These are phyloP conservation scores for Chytriomyces sp. DNA, from an alignment of 192 early-diverging fungal genomes.

Conservation along the genomic window DNA sequence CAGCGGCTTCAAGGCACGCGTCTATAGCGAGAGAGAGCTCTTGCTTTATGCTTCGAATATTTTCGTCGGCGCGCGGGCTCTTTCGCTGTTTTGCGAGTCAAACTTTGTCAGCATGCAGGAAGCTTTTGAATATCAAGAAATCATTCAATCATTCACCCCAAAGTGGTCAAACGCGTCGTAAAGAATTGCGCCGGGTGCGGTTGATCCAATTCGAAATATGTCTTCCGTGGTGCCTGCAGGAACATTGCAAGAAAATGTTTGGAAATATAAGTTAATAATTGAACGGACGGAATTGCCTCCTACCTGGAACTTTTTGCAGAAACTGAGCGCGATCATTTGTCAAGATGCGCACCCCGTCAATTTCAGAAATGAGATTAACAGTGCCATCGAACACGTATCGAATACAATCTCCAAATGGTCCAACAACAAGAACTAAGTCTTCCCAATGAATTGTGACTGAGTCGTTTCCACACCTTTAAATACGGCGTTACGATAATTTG, in stretches of 20 bases:
- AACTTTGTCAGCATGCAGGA: neutral
- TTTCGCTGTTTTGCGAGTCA: conserved; percentile 44
- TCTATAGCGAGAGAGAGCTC: conserved; percentile 88
- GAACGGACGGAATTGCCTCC: neutral
- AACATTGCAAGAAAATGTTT: neutral
- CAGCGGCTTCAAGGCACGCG: conserved; percentile 89
- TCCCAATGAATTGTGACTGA: conserved; percentile 88
- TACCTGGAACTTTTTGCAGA: conserved; percentile 85
- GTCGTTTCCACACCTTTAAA: conserved; percentile 89
- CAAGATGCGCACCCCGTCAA: conserved; percentile 91
- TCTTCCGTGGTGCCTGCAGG: conserved; percentile 68
- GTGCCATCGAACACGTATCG: conserved; percentile 75
- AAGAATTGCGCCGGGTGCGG: conserved; percentile 88
- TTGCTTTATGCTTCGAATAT: conserved; percentile 82
- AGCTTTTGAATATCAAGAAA: conserved; percentile 32
- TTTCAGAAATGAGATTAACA: conserved; percentile 84
- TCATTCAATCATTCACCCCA: conserved; percentile 45
- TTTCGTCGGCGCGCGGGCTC: conserved; percentile 92
- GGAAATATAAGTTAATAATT: conserved; percentile 8
- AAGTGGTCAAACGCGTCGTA: conserved; percentile 67
- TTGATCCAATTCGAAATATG: conserved; percentile 95
- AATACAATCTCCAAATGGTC: conserved; percentile 90
- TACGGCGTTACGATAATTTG: conserved; percentile 11
- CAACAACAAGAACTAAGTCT: conserved; percentile 83
- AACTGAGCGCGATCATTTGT: conserved; percentile 83